phyloP scores from a whole-genome alignment of 2,329 filamentous ascomycete species.

The Colletotrichum higginsianum region DNA sequence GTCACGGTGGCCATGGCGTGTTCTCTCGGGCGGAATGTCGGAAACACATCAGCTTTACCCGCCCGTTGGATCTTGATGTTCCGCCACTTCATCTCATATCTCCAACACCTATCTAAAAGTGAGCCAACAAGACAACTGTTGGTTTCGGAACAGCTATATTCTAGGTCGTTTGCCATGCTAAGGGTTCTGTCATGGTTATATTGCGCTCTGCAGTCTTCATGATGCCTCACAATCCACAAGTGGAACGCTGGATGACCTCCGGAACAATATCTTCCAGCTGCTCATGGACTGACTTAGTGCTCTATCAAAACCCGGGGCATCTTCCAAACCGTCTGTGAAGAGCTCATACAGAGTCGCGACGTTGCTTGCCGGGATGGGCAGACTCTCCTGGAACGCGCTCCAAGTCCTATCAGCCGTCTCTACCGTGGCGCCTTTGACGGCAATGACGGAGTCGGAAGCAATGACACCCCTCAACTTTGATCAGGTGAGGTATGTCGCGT shows the following conservation, averaged over 20 bases:
- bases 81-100: neutral
- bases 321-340: neutral
- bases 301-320: neutral
- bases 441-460: no score
- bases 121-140: neutral
- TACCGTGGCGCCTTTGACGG: no score
- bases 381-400: no score
- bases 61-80: neutral
- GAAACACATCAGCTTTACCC: neutral
- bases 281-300: neutral
- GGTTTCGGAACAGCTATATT: neutral
- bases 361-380: no score
- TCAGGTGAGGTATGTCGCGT: no score
- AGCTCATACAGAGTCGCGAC: neutral
- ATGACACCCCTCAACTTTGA: no score
- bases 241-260: no score
- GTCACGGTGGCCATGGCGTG: no score
- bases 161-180: neutral
- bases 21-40: neutral
- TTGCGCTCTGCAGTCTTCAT: neutral
- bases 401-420: no score
- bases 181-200: neutral
- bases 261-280: neutral
- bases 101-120: neutral
- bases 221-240: neutral